Percentiles rank a stretch among this genome's conserved stretches.
Evolutionary conservation across 352 stramenopile genomes (phyloP).

Genomic region (Phytopythium aichiense): DNA sequence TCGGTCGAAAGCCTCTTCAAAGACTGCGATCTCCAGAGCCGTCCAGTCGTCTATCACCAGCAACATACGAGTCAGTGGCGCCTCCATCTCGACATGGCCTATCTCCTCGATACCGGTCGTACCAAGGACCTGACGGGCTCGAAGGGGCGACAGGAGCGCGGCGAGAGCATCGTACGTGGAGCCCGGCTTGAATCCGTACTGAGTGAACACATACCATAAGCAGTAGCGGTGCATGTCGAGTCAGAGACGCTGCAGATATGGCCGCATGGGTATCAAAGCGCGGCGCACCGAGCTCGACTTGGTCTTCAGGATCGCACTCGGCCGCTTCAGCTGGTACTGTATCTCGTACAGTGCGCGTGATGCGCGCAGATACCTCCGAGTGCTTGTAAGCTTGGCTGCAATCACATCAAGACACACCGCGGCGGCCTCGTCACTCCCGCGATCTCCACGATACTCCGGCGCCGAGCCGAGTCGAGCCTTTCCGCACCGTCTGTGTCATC

Average conservation of each 20-base stretch:
- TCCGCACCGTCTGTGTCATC: constrained; percentile 23
- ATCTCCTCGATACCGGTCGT: not conserved
- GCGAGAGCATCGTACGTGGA: constrained; percentile 70
- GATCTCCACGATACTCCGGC: not conserved
- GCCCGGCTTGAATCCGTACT: constrained; percentile 67
- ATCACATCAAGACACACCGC: not conserved
- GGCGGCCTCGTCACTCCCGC: not conserved
- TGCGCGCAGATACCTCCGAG: constrained; percentile 54
- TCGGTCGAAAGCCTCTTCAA: constrained; percentile 69
- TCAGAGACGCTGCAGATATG: not conserved
- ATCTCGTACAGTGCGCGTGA: constrained; percentile 66
- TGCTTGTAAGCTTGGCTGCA: constrained; percentile 54
- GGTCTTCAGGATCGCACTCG: constrained; percentile 68
- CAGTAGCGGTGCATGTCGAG: not conserved
- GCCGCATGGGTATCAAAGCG: not conserved
- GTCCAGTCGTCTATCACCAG: constrained; percentile 63
- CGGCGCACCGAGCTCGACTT: constrained; percentile 45
- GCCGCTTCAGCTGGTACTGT: constrained; percentile 71
- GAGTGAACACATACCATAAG: not conserved
- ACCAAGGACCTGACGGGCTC: constrained; percentile 69
- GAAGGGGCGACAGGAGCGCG: constrained; percentile 61
- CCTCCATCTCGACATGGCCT: not conserved
- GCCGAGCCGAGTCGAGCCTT: not conserved
- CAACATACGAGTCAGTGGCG: not conserved
- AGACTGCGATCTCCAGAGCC: constrained; percentile 65